A percentile compares a stretch with the other conserved stretches of the same genome.
Conservation (phyloP, 495 filamentous ascomycete genomes). For the Cenococcum geophilum region DNA sequence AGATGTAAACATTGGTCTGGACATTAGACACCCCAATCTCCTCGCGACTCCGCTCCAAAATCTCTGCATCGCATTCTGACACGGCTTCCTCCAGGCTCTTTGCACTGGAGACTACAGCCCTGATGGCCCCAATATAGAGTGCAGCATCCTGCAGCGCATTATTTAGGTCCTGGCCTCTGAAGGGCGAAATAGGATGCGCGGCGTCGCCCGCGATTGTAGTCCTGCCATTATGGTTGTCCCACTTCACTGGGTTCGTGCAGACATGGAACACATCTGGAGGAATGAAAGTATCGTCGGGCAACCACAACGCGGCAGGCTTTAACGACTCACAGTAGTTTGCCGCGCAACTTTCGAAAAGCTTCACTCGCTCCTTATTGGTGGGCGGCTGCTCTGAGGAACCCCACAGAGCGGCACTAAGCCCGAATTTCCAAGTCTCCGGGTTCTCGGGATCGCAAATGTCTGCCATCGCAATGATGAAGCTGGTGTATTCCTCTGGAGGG, state of each 20-base stretch:
- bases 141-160: slow-evolving; percentile 4
- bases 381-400: too few species aligned
- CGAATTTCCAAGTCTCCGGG: too few species aligned
- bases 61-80: slow-evolving; percentile 1
- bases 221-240: not conserved
- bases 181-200: not conserved
- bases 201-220: not conserved
- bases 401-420: too few species aligned
- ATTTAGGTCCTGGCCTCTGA: not conserved
- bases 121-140: not conserved
- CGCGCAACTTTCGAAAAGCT: not conserved
- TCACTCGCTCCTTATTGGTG: too few species aligned
- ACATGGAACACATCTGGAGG: slow-evolving; percentile 6
- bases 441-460: too few species aligned
- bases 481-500: too few species aligned
- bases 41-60: not conserved
- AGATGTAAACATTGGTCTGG: not conserved
- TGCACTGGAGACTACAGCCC: not conserved
- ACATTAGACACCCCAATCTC: not conserved
- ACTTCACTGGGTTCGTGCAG: not conserved
- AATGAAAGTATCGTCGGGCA: slow-evolving; percentile 1
- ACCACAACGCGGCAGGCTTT: slow-evolving; percentile 2
- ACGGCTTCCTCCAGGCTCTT: not conserved
- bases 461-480: too few species aligned
- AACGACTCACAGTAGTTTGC: slow-evolving; percentile 5